phyloP scores from a whole-genome alignment of 495 filamentous ascomycete species.

The Penicillium pancosmium region DNA sequence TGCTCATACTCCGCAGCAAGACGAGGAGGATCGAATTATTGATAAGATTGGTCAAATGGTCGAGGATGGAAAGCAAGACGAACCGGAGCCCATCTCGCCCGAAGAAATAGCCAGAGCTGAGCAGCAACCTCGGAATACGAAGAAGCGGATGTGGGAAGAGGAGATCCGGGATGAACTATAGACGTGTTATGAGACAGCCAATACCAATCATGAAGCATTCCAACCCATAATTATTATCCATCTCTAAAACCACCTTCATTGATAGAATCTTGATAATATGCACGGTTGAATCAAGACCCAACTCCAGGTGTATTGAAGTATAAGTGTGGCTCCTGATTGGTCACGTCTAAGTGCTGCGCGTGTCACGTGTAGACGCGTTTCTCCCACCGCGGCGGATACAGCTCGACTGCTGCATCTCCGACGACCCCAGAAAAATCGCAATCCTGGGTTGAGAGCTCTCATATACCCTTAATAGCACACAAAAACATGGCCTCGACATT shows the following conservation, averaged over 20 bases:
- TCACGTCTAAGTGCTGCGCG: conserved; percentile 32
- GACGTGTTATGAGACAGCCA: conserved; percentile 11
- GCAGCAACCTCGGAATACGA: conserved; percentile 64
- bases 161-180: conserved; percentile 58
- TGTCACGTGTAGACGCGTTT: conserved; percentile 48
- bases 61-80: conserved; percentile 45
- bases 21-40: conserved; percentile 47
- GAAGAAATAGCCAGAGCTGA: conserved; percentile 50
- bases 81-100: conserved; percentile 35
- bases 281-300: conserved; percentile 2
- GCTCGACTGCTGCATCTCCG: conserved; percentile 11
- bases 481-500: conserved; percentile 65
- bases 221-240: no score
- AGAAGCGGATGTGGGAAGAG: conserved; percentile 84
- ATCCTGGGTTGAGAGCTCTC: conserved; percentile 3
- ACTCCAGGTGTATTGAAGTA: conserved; percentile 11
- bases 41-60: conserved; percentile 59
- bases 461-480: neutral
- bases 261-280: no score
- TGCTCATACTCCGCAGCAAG: conserved; percentile 25
- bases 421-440: conserved; percentile 11
- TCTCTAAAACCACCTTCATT: no score
- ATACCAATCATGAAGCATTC: no score
- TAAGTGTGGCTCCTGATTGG: conserved; percentile 22
- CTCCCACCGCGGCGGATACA: conserved; percentile 24